Evolutionary conservation across 208 protist genomes (phyloP).

Genomic region (Leishmania amazonensis): DNA sequence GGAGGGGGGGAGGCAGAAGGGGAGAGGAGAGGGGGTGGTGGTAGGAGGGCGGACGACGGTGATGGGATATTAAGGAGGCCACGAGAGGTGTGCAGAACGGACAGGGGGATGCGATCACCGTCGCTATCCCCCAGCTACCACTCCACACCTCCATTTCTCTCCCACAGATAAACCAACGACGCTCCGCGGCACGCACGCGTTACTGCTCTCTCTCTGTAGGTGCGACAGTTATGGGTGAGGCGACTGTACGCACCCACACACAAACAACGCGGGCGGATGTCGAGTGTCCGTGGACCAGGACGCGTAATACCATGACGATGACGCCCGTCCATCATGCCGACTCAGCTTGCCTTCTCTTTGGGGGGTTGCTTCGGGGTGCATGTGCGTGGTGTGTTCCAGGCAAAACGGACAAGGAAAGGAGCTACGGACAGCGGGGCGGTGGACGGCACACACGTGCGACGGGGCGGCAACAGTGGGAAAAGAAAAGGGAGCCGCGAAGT

Average conservation of each 20-base stretch:
- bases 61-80: neutral
- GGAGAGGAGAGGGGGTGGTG: neutral
- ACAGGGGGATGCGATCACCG: neutral
- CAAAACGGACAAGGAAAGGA: neutral
- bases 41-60: neutral
- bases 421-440: neutral
- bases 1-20: neutral
- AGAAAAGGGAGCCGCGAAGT: neutral
- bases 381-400: neutral
- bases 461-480: neutral
- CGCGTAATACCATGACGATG: neutral
- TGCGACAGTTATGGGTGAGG: neutral
- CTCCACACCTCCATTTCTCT: neutral
- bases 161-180: neutral
- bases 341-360: no score
- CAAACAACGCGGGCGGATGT: neutral
- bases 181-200: neutral
- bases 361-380: no score
- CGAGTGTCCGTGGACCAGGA: neutral
- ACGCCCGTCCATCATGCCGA: no score
- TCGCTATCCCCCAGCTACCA: neutral
- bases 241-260: neutral
- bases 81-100: neutral
- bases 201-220: neutral
- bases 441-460: neutral